Percentiles rank a stretch among this genome's conserved stretches.
Evolutionary conservation across 768 basidiomycete genomes (phyloP).

Genomic region (Roridomyces roridus): DNA sequence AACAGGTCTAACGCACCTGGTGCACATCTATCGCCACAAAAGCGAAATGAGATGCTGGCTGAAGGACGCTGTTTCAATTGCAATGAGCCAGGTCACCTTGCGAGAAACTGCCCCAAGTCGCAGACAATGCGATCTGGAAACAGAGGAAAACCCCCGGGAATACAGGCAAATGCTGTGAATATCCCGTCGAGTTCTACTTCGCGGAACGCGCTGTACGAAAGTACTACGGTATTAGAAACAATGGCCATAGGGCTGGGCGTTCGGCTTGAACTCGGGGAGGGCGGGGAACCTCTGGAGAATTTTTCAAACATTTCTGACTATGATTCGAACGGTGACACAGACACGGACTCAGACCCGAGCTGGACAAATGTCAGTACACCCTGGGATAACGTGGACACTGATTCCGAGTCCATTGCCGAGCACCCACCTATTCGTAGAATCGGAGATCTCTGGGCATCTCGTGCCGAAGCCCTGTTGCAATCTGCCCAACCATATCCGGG

Average conservation of each 20-base stretch:
- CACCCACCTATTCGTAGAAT: no score
- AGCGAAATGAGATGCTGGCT: slow-evolving; percentile 14
- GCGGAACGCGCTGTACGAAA: not conserved
- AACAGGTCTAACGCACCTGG: not conserved
- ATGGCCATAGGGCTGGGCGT: not conserved
- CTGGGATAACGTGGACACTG: no score
- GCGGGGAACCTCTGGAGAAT: no score
- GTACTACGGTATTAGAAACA: not conserved
- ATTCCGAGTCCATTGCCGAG: no score
- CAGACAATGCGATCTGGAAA: slow-evolving; percentile 1
- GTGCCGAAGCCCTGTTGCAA: no score
- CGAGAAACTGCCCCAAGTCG: slow-evolving; percentile 33
- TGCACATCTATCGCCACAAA: not conserved
- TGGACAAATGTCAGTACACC: no score
- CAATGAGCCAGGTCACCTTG: slow-evolving; percentile 31
- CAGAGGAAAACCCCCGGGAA: not conserved
- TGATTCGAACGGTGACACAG: no score
- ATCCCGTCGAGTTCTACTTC: not conserved
- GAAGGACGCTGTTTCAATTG: slow-evolving; percentile 36
- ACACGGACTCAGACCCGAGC: no score
- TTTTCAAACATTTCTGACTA: not conserved
- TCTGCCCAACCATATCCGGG: no score
- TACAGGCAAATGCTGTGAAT: not conserved
- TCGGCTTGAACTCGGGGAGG: no score
- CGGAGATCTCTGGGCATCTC: no score